Base-by-base conservation (phyloP, 2,329 filamentous ascomycete genomes). In the Volutella citrinella region DNA sequence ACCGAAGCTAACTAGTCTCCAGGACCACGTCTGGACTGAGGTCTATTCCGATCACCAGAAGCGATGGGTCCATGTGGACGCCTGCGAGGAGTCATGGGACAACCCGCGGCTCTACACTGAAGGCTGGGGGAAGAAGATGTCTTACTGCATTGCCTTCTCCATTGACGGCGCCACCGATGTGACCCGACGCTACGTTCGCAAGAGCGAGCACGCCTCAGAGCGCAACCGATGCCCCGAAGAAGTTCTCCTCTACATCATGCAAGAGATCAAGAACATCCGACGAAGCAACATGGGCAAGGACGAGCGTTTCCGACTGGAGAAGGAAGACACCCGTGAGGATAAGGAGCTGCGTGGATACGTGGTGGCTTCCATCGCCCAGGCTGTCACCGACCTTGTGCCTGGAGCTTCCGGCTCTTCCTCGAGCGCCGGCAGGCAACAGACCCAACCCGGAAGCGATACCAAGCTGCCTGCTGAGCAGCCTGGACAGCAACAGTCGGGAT, bases 11-110 rank as follows among this genome's bases (percentile, higher is more conserved):
- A n/a, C n/a, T n/a, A n/a, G n/a, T n/a, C n/a, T n/a, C n/a, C n/a
- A n/a, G 63, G 93, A 97, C 60, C 87, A 96, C 56, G 87, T 96
- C 17, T 98, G 93, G 93, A 95, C 90, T 2, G 93, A 97, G 54
- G 84, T 97, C 11, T 98, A 95, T 66, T 96, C 90, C 4, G 87
- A 93, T 44, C 89, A 95, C 64, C 84, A 91, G 56, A 82, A 85
- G 60, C 80, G 89, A 58, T 98, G 93, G 93, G 76, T 97, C n/a
- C 91, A 97, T 49, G 89, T 96, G 25, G 93, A 98, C 60, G 82
- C 84, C 20, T 96, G 91, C 55, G 93, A 97, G 60, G 91, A 91
- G 57, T 81, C 87, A 3, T 97, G 90, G 89, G 93, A 98, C 59
- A 89, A 91, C 55, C 93, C 93, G 31, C 77, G 87, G 27, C 74